Evolutionary conservation across 1,284 basidiomycete genomes (phyloP).

Genomic region (Ceratobasidium sp.): DNA sequence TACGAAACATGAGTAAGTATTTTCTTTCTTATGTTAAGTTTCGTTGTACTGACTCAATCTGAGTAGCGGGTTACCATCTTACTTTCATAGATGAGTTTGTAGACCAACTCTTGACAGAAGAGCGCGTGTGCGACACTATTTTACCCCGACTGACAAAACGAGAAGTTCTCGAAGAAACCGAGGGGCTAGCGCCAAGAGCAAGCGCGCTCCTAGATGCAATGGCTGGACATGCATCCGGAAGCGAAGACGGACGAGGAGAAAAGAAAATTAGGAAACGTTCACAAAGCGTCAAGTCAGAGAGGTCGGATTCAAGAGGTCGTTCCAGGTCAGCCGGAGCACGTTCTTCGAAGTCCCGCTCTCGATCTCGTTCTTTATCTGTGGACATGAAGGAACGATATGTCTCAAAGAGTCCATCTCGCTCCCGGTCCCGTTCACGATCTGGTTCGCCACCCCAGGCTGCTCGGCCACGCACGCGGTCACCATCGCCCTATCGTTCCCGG

Average conservation of each 20-base stretch:
- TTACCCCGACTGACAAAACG: constrained; percentile 90
- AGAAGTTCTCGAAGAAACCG: constrained; percentile 88
- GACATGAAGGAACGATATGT: constrained; percentile 32
- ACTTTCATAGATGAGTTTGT: constrained; percentile 94
- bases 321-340: constrained; percentile 10
- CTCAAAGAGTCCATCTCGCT: constrained; percentile 49
- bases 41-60: constrained; percentile 45
- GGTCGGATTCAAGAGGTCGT: constrained; percentile 16
- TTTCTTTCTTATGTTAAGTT: not conserved
- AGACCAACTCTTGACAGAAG: constrained; percentile 84
- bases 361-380: constrained; percentile 14
- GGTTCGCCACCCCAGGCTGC: constrained; percentile 1
- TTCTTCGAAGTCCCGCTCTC: not conserved
- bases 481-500: constrained; percentile 51
- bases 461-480: constrained; percentile 30
- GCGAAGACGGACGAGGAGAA: constrained; percentile 46
- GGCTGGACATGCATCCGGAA: constrained; percentile 63
- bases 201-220: constrained; percentile 85
- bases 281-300: not conserved
- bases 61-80: constrained; percentile 78
- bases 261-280: constrained; percentile 17
- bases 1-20: constrained; percentile 79
- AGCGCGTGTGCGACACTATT: constrained; percentile 96
- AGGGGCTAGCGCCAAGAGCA: constrained; percentile 84
- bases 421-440: constrained; percentile 45